Percentiles rank a stretch among this genome's conserved stretches.
Evolutionary conservation across 1,284 basidiomycete species (phyloP).

Genomic region (Trichosporon sp.): DNA sequence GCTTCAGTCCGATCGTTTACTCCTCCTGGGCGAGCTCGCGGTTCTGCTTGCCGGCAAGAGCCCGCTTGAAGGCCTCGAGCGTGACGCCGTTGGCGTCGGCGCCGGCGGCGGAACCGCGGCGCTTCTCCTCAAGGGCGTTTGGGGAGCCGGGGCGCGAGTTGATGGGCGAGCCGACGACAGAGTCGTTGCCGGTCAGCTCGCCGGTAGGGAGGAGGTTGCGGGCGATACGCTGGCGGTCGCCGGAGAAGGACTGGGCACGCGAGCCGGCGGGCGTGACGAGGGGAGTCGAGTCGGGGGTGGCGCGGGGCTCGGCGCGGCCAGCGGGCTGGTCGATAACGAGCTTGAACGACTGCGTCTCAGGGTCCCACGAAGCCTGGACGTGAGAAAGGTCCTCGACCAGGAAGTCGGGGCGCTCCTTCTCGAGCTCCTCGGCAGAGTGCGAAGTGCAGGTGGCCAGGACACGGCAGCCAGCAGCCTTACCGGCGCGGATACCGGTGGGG

Average conservation of each 20-base stretch:
- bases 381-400: constrained; percentile 56
- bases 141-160: constrained; percentile 49
- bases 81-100: constrained; percentile 36
- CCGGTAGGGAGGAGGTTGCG: constrained; percentile 29
- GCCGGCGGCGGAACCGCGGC: constrained; percentile 38
- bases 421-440: constrained; percentile 55
- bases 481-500: constrained; percentile 58
- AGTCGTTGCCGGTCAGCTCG: constrained; percentile 56
- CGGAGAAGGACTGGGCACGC: constrained; percentile 51
- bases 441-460: constrained; percentile 59
- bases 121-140: constrained; percentile 36
- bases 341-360: constrained; percentile 49
- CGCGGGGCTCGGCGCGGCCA: constrained; percentile 48
- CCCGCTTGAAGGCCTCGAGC: constrained; percentile 55
- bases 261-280: constrained; percentile 56
- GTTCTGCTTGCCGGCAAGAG: constrained; percentile 49
- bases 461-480: constrained; percentile 57
- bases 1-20: constrained; percentile 7
- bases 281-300: constrained; percentile 56
- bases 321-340: constrained; percentile 56
- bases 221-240: constrained; percentile 35
- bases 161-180: constrained; percentile 52
- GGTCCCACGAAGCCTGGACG: constrained; percentile 53
- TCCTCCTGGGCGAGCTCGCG: constrained; percentile 32
- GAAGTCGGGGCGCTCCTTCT: constrained; percentile 58